Evolutionary conservation across 1,284 basidiomycete genomes (phyloP).

Genomic region (Sporisorium graminicola): DNA sequence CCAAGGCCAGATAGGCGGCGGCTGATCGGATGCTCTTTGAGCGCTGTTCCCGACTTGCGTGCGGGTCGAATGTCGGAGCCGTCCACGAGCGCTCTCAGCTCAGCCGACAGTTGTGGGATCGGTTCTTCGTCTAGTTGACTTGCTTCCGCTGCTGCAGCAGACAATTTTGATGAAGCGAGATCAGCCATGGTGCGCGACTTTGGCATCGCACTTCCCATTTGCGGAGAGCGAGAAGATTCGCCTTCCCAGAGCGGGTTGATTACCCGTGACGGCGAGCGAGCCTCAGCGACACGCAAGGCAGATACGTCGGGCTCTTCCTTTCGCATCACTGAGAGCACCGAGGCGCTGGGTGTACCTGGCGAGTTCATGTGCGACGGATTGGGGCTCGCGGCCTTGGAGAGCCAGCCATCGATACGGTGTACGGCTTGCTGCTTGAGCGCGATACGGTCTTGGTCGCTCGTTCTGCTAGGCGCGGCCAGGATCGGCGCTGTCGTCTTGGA

Average conservation of each 20-base stretch:
- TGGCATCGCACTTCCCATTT: conserved; percentile 10
- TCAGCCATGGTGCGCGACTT: conserved; percentile 42
- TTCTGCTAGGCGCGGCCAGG: conserved; percentile 24
- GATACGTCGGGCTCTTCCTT: conserved; percentile 16
- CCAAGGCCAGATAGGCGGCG: conserved; percentile 37
- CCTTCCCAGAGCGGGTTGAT: conserved; percentile 41
- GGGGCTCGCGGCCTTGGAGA: conserved; percentile 38
- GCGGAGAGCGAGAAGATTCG: conserved; percentile 15
- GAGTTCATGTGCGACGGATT: conserved; percentile 38
- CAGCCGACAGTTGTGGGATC: conserved; percentile 53
- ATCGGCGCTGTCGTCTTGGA: conserved; percentile 28
- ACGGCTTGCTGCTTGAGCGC: conserved; percentile 54
- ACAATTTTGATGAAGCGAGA: conserved; percentile 22
- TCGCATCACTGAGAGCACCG: conserved; percentile 47
- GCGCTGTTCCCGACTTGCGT: conserved; percentile 50
- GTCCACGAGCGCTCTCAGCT: conserved; percentile 54
- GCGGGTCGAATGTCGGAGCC: conserved; percentile 40
- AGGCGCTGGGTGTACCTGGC: conserved; percentile 55
- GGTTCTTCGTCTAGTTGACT: conserved; percentile 22
- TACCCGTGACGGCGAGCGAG: conserved; percentile 43
- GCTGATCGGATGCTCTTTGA: conserved; percentile 51
- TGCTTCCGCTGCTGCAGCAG: conserved; percentile 5
- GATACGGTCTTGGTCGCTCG: conserved; percentile 35
- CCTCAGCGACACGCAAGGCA: conserved; percentile 1
- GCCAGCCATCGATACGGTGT: conserved; percentile 57